Conservation (phyloP, 257 asterid species). For the Rubia yunnanensis region DNA sequence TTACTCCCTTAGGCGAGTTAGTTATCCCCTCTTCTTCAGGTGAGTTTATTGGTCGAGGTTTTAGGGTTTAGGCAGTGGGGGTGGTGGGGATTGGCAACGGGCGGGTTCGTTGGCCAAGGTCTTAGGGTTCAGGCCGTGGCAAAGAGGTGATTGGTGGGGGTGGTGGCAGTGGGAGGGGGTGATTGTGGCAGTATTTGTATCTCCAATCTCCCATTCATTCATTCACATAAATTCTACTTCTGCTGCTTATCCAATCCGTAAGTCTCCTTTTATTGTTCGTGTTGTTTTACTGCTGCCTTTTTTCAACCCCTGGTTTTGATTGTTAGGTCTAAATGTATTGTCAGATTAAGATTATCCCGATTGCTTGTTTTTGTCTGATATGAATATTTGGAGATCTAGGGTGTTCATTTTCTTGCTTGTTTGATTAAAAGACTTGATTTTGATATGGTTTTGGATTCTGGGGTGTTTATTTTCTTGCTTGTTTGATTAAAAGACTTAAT, state of each 20-base stretch:
- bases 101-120: too few relatives aligned
- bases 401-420: too few relatives aligned
- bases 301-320: conserved; percentile 11
- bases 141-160: too few relatives aligned
- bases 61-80: too few relatives aligned
- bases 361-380: conserved; percentile 44
- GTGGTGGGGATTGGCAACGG: too few relatives aligned
- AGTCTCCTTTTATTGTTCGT: conserved; percentile 21
- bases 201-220: conserved; percentile 29
- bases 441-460: too few relatives aligned
- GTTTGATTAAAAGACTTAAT: conserved; percentile 28
- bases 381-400: conserved; percentile 58
- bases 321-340: conserved; percentile 56
- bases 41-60: too few relatives aligned
- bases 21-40: too few relatives aligned
- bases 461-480: conserved; percentile 20
- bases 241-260: conserved; percentile 55
- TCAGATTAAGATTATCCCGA: conserved; percentile 36
- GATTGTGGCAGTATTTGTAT: conserved; percentile 19
- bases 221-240: conserved; percentile 6
- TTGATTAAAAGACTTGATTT: too few relatives aligned
- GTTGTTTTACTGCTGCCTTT: conserved; percentile 3
- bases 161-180: too few relatives aligned
- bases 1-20: too few relatives aligned
- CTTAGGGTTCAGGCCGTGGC: too few relatives aligned